These are phyloP conservation scores for Coniochaeta sp. DNA, from an alignment of 2,329 filamentous ascomycete genomes.

Conservation along the genomic window DNA sequence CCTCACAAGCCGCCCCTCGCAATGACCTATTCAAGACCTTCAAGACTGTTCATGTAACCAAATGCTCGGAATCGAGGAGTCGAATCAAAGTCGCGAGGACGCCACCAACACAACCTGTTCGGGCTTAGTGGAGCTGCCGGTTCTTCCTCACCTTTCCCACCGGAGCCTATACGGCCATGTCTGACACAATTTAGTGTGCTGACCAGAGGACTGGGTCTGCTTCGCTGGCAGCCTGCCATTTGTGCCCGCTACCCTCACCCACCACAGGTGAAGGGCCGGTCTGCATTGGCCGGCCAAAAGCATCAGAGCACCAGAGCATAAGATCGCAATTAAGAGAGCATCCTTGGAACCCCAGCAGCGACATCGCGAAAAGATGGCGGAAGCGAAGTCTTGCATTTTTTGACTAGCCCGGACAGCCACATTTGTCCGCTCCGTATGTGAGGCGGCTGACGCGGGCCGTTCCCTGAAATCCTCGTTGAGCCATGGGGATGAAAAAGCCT, in stretches of 20 bases:
- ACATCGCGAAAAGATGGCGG: neutral
- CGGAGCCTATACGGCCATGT: neutral
- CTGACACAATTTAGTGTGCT: neutral
- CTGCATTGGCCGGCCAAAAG: neutral
- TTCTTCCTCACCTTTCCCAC: neutral
- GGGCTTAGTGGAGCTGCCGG: neutral
- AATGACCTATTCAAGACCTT: neutral
- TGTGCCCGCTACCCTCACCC: neutral
- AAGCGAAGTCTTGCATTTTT: neutral
- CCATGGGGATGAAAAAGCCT: neutral
- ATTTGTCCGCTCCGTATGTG: neutral
- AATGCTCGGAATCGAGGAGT: neutral
- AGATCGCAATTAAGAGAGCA: neutral
- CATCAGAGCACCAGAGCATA: too few relatives aligned
- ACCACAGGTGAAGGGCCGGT: neutral
- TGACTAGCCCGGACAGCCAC: neutral
- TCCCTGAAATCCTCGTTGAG: neutral
- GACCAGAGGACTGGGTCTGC: neutral
- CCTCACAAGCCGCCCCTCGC: neutral
- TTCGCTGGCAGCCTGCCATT: neutral
- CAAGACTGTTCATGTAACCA: neutral
- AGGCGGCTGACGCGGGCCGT: neutral
- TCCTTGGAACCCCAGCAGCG: neutral
- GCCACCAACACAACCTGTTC: neutral
- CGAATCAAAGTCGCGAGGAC: neutral